phyloP scores from a whole-genome alignment of 106 monocot species.

The Ottelia alismoides region DNA sequence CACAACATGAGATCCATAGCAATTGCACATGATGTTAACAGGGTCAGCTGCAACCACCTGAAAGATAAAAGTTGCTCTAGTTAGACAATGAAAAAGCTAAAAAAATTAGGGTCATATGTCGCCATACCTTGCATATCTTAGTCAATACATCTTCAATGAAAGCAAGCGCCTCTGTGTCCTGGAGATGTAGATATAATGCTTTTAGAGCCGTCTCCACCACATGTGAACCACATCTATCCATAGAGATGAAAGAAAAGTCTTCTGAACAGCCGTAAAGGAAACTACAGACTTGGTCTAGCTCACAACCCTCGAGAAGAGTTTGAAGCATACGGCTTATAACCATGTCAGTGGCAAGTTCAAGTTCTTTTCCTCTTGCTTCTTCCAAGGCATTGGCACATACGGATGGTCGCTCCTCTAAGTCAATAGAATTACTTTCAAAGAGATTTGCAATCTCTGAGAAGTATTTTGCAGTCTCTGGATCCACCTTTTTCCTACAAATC shows the following conservation, averaged over 20 bases:
- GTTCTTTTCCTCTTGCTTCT: slow-evolving; percentile 81
- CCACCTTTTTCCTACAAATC: slow-evolving; percentile 74
- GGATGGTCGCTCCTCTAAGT: slow-evolving; percentile 51
- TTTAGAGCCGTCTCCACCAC: slow-evolving; percentile 86
- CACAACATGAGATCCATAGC: slow-evolving; percentile 87
- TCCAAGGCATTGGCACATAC: slow-evolving; percentile 76
- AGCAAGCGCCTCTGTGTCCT: slow-evolving; percentile 39
- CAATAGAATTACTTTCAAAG: slow-evolving; percentile 53
- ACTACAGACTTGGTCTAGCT: slow-evolving; percentile 64
- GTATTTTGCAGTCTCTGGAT: slow-evolving; percentile 80
- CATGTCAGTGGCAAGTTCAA: slow-evolving; percentile 71
- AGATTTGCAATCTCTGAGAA: slow-evolving; percentile 64
- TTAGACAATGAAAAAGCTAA: background rate
- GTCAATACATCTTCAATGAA: slow-evolving; percentile 55
- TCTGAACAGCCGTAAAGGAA: slow-evolving; percentile 41
- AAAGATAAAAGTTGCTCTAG: no score
- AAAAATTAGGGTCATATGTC: background rate
- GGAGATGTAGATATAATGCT: slow-evolving; percentile 41
- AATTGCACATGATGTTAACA: slow-evolving; percentile 43
- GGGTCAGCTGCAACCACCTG: slow-evolving; percentile 60
- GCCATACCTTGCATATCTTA: slow-evolving; percentile 65
- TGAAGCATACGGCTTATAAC: slow-evolving; percentile 72
- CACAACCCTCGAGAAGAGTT: slow-evolving; percentile 72
- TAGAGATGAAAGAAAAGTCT: slow-evolving; percentile 46
- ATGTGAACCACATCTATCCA: slow-evolving; percentile 78